A percentile compares a stretch with the other conserved stretches of the same genome.
These are phyloP conservation scores for Talaromyces sp. DNA, from an alignment of 2,329 filamentous ascomycete genomes.

Conservation along the genomic window DNA sequence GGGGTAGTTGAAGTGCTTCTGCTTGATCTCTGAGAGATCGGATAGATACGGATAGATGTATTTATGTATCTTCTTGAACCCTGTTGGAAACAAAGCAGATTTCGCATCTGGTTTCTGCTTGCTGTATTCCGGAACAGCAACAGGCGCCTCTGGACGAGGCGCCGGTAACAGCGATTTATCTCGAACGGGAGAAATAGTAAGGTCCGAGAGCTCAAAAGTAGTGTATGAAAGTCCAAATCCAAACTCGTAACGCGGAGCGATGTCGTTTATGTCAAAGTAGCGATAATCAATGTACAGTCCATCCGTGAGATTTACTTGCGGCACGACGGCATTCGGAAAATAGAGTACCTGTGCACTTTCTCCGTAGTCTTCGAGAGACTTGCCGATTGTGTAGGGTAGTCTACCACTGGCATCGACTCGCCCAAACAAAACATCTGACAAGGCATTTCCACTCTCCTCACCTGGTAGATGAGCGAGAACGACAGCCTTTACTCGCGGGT, in stretches of 20 bases:
- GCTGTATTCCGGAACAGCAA: slow-evolving; percentile 51
- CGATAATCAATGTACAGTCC: slow-evolving; percentile 87
- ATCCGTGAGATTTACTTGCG: slow-evolving; percentile 78
- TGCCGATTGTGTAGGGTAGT: slow-evolving; percentile 81
- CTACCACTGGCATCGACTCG: slow-evolving; percentile 72
- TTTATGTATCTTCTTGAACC: slow-evolving; percentile 57
- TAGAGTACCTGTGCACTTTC: slow-evolving; percentile 64
- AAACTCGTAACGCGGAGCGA: slow-evolving; percentile 76
- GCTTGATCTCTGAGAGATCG: slow-evolving; percentile 41
- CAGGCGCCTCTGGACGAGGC: slow-evolving; percentile 33
- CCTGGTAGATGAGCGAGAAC: slow-evolving; percentile 81
- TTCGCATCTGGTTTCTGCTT: slow-evolving; percentile 48
- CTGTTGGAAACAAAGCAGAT: slow-evolving; percentile 56
- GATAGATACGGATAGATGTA: slow-evolving; percentile 69
- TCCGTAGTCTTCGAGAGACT: slow-evolving; percentile 68
- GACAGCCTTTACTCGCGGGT: slow-evolving; percentile 70
- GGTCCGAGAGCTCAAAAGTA: slow-evolving; percentile 56
- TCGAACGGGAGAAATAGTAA: slow-evolving; percentile 44
- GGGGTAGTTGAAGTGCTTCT: slow-evolving; percentile 45
- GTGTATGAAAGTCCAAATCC: slow-evolving; percentile 83
- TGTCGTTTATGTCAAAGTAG: slow-evolving; percentile 71
- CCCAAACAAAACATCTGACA: slow-evolving; percentile 75
- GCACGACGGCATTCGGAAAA: slow-evolving; percentile 60
- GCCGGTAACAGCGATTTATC: slow-evolving; percentile 45
- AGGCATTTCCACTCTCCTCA: slow-evolving; percentile 76